phyloP scores from a whole-genome alignment of 352 stramenopile species.

The Globisporangium spiculum region DNA sequence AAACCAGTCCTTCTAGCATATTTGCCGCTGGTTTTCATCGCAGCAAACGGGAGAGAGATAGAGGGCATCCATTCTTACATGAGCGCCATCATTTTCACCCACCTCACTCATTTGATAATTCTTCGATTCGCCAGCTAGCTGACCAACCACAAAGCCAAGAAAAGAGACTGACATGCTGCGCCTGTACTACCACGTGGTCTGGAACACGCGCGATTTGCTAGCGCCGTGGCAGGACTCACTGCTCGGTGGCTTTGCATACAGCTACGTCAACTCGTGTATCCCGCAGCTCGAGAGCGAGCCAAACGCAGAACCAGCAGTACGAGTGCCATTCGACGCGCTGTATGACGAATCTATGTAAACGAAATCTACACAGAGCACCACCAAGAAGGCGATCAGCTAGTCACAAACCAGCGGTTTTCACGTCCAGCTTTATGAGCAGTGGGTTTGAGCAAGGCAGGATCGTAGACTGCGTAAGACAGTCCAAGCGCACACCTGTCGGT shows the following conservation, averaged over 20 bases:
- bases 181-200: slow-evolving; percentile 5
- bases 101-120: neutral
- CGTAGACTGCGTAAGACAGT: no score
- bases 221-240: neutral
- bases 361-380: neutral
- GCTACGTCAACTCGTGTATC: slow-evolving; percentile 1
- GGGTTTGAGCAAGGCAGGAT: no score
- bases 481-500: no score
- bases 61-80: no score
- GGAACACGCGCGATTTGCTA: neutral
- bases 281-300: neutral
- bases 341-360: neutral
- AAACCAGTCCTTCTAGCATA: neutral
- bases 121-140: neutral
- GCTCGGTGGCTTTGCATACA: neutral
- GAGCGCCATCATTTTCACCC: neutral
- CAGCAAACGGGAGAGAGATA: neutral
- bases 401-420: no score
- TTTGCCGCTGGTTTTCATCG: no score
- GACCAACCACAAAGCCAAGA: neutral
- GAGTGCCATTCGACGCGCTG: neutral
- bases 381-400: neutral
- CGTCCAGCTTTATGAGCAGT: neutral
- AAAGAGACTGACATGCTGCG: neutral
- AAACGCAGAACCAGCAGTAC: neutral